Evolutionary conservation across 768 basidiomycete genomes (phyloP), one percentile per base, ranked within the genome.

Genomic region (Russula emetica): DNA sequence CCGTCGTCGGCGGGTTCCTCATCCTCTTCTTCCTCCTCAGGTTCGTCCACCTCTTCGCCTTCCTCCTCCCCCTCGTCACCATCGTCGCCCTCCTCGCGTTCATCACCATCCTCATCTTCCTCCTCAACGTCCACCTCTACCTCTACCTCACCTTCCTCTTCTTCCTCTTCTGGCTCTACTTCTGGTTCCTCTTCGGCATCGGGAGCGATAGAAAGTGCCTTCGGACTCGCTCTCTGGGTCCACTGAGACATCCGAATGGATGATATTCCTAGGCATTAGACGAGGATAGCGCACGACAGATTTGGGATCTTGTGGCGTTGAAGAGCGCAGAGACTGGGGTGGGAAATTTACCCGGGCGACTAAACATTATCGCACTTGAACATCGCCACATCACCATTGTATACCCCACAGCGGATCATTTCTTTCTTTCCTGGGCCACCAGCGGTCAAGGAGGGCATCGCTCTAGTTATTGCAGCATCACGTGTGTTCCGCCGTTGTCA

Each of bases 101-200:
- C 57, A 11, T 36, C 56, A 3, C 18, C 63, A 7, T 51, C 63
- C 1, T 72, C 74, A 8, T 72, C 71, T 44, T 71, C 72, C 24
- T 77, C 81, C 56, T 79, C 77, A 3, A 69, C 77, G 10, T 78
- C 78, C 51, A 77, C 79, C 2, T 75, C 73, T 24, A 76, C 75
- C 3, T 74, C 72, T 20, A 66, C 69, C 26, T 74, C 74, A 1
- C 67, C 67, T 2, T 73, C 71, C 4, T 69, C 65, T 5, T 73
- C 70, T 11, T 68, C 71, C 60, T 70, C 74, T 49, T 75, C 76
- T 7, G 76, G 72, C 24, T 74, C 77, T 67, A 76, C 77, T 10
- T 78, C 80, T 3, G 74, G 77, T 40, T 78, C 75, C 16, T 72
- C 72, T 30, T 77, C 76, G 9, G 70, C 73, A 11, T 76, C 77